Conservation (phyloP, 2,329 filamentous ascomycete genomes). For the Botrytis squamosa region DNA sequence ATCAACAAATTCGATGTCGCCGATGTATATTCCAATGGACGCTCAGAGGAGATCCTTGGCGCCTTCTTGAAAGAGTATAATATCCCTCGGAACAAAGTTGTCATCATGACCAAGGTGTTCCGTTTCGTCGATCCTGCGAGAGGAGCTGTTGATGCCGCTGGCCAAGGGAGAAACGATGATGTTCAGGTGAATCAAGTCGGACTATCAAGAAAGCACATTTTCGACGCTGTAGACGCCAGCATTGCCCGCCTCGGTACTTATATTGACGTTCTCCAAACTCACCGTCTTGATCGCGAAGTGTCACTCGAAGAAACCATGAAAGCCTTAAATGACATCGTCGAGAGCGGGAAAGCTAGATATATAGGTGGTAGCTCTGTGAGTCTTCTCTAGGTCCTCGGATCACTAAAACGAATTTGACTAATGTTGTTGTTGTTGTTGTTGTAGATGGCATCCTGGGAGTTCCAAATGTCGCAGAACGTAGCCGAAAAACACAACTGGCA, state of each 20-base stretch:
- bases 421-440: neutral
- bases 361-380: neutral
- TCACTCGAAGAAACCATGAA: neutral
- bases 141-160: neutral
- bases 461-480: neutral
- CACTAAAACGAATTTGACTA: neutral
- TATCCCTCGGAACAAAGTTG: neutral
- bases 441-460: neutral
- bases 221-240: neutral
- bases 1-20: neutral
- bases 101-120: neutral
- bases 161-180: rapidly evolving
- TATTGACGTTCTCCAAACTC: neutral
- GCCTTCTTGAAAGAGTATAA: neutral
- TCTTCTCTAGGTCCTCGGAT: neutral
- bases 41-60: neutral
- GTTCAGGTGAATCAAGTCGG: neutral
- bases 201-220: neutral
- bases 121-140: neutral
- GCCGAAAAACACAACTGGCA: neutral
- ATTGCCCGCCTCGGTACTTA: neutral
- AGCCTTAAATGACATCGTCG: neutral
- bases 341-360: neutral
- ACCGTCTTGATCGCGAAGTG: neutral
- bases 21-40: neutral